phyloP scores from a whole-genome alignment of 1,284 basidiomycete genomes.

The Ganoderma lucidum region DNA sequence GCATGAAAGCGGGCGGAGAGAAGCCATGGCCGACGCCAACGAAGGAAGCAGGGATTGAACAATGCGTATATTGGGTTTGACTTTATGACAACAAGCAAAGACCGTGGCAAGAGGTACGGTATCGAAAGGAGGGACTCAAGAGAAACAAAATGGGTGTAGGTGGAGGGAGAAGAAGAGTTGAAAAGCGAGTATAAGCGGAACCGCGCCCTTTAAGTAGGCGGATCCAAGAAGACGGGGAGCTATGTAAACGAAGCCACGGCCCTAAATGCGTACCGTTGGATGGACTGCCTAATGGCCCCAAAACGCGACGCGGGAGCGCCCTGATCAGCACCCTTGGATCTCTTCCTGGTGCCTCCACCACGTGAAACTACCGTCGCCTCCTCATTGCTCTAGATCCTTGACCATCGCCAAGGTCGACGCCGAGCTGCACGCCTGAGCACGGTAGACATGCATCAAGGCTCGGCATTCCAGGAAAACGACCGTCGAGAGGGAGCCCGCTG shows the following conservation, averaged over 20 bases:
- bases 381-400: neutral
- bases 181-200: neutral
- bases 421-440: neutral
- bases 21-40: conserved; percentile 10
- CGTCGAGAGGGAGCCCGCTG: neutral
- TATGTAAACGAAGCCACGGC: conserved; percentile 7
- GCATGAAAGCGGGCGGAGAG: neutral
- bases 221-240: neutral
- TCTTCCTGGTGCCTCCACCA: neutral
- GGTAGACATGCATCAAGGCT: neutral
- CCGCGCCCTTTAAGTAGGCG: conserved; percentile 4
- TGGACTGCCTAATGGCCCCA: neutral
- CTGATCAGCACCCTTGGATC: conserved; percentile 1
- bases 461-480: neutral
- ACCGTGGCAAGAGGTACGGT: neutral
- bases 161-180: neutral
- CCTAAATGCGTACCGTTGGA: neutral
- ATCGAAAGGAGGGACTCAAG: neutral
- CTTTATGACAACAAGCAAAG: neutral
- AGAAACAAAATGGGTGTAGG: neutral
- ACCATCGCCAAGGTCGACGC: neutral
- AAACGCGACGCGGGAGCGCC: neutral
- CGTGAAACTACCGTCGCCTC: neutral
- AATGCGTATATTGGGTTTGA: neutral
- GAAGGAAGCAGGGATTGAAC: neutral